Evolutionary conservation across 495 filamentous ascomycete species (phyloP), one percentile per base, ranked within the genome.

Genomic region (Collariella sp.): DNA sequence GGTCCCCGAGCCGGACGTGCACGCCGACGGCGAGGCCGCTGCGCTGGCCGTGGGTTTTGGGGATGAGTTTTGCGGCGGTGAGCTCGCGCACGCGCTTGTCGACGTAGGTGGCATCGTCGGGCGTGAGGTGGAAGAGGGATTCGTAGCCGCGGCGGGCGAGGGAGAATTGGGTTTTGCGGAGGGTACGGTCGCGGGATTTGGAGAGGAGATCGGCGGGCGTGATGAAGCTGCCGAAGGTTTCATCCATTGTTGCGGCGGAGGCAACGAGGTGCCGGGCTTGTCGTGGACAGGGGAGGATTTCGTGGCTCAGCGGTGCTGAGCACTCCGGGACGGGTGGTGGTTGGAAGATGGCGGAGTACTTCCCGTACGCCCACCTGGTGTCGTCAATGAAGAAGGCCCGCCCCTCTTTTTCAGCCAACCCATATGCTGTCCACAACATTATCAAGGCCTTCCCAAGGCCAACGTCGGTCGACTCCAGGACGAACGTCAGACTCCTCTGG

Each of bases 301-400:
- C 75, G 41, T 81, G 72, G 18, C 69, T 67, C 3, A 83, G 84
- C 2, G 86, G 84, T 38, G 80, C 72, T 3, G 70, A 67, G 64
- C 86, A 89, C 12, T 63, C 57, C 4, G 78, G 77, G 7, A 72
- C 50, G 1, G 83, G 79, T 5, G 80, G 80, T 12, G 80, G 68
- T n/a, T 71, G 63, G 66, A 90, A 89, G 62, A 81, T 88, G 48
- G 75, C 74, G 2, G 70, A 76, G 62, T 83, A 89, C 36, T 77
- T 70, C 3, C 87, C 87, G 63, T 88, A 91, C 1, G 83, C 78
- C 87, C 87, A 91, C 53, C 81, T 73, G 6, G 81, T 79, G 62
- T 89, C 86, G 59, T 90, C 83, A 57, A 90, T 69, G 67, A 89
- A 88, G 61, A 90, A 91, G 1, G 79, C 75, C 19, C 87, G 68